Base-by-base conservation (phyloP, 352 stramenopile genomes). In the Pseudoperonospora humuli region DNA sequence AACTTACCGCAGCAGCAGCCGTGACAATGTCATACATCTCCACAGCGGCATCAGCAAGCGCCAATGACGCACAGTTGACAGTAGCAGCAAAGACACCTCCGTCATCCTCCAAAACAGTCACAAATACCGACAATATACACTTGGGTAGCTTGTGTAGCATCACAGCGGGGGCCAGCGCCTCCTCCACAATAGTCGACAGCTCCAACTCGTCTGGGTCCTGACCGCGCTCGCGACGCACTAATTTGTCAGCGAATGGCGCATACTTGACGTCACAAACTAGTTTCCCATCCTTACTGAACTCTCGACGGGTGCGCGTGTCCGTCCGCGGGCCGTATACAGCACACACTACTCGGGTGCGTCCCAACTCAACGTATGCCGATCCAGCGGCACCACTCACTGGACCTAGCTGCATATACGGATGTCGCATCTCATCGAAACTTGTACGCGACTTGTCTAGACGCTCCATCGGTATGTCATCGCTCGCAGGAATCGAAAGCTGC, bases 11-110 rank as follows among this genome's bases (percentile, higher is more conserved):
- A 42, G 55, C 82, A 8, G 82, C 67, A 5, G 82, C 73, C 18
- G 85, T 84, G 23, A 96, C 85, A 19, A 96, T 65, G 57, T 96
- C 86, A 40, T 86, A 92, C 68, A 96, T 92, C 61, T 96, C 86
- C n/a, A 96, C 80, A 0, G 81, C 84, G 5, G 83, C 84, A 38
- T 96, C 82, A 6, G 81, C 77, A 4, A 96, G 66, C 17, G 86
- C 86, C 20, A 96, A 62, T 15, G 84, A 96, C 21, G 86, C 86
- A 32, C 72, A 87, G 41, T 87, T 91, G 42, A 95, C 84, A 13
- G 82, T 76, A 3, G 84, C 77, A 10, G 79, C 72, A 10, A 93
- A 69, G 9, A 90, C 83, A 8, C 82, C 73, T 29, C 86, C 86
- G 42, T 95, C 81, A 20, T 79, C 74, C 43, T 92, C 73, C 14